A percentile compares a stretch with the other conserved stretches of the same genome.
Conservation (phyloP, 371 early-diverging fungal genomes). For the Actinomucor elegans region DNA sequence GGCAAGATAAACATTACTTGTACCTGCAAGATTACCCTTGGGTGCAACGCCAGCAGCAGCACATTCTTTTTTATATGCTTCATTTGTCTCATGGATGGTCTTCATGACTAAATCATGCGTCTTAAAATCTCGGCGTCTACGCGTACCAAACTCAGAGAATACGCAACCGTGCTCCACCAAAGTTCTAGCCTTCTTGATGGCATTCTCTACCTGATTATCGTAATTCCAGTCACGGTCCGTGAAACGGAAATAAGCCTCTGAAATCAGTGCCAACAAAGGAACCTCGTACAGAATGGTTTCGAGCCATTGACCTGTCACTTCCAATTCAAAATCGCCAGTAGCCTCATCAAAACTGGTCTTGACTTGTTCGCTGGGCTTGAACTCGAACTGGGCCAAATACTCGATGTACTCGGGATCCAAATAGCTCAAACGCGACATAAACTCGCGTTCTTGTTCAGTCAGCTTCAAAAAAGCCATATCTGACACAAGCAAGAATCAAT, state of each 20-base stretch:
- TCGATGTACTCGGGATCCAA: constrained; percentile 58
- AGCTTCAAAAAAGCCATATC: constrained; percentile 41
- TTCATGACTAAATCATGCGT: constrained; percentile 68
- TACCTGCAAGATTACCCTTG: constrained; percentile 59
- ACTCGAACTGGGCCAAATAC: constrained; percentile 58
- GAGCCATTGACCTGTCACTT: constrained; percentile 65
- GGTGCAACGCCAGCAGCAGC: constrained; percentile 3
- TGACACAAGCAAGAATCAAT: background rate
- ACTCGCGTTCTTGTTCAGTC: constrained; percentile 53
- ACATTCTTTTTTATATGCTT: constrained; percentile 20
- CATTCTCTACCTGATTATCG: constrained; percentile 59
- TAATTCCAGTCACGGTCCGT: constrained; percentile 75
- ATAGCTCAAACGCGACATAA: constrained; percentile 51
- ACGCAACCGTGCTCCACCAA: constrained; percentile 59
- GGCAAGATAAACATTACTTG: constrained; percentile 76
- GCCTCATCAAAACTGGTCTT: constrained; percentile 29
- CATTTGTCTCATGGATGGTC: constrained; percentile 33
- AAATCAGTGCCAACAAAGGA: constrained; percentile 67
- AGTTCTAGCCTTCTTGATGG: constrained; percentile 47
- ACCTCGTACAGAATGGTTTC: constrained; percentile 80
- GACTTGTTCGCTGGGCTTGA: constrained; percentile 61
- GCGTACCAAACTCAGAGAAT: constrained; percentile 82
- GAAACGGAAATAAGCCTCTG: constrained; percentile 69
- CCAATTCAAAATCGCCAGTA: constrained; percentile 45
- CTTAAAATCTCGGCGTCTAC: constrained; percentile 68